Base-by-base conservation (phyloP, 345 rosid genomes). In the Euphorbia pulcherrima region DNA sequence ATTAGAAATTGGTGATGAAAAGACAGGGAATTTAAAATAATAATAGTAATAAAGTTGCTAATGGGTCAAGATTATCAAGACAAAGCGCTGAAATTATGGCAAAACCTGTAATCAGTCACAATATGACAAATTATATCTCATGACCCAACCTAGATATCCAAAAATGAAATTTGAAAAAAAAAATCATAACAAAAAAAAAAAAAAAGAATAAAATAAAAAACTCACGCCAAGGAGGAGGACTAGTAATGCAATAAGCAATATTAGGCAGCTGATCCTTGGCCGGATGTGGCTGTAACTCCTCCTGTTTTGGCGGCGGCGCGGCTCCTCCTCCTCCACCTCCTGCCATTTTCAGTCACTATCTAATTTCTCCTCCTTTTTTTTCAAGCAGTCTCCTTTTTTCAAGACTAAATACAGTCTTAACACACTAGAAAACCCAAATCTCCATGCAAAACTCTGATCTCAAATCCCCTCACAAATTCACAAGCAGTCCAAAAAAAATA, bases 171-270 rank as follows among this genome's bases (percentile, higher is more conserved):
- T 20, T 47, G 23, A 0, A 26, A 48, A 62, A 33, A 0, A 26
- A 48, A 62, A 55, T 23, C 0, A 50, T 37, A 64, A 46, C 29
- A 37, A 30, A 40, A 30, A 21, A 11, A 21, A 28, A n/a, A 26
- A 6, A 20, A 35, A 46, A 10, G 53, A 35, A 28, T 30, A 28
- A 71, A 29, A 35, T 48, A 52, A 27, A 17, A 26, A 72, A 74
- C 87, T 88, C 77, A 94, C 99, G 99, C 99, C 99, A 94, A 70
- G 99, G 97, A 79, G 99, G 99, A 69, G 97, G 99, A 67, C 99
- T 94, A 5, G 95, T 83, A 65, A 87, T 88, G 83, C 99, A 94
- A 73, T 83, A 94, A 58, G 97, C 79, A 70, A 91, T 70, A 54
- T 60, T 77, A 53, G 96, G 77, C 57, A 94, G 92, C 84, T 94